phyloP scores from a whole-genome alignment of 2,329 filamentous ascomycete genomes.

The Sporothrix pseudoabietina region DNA sequence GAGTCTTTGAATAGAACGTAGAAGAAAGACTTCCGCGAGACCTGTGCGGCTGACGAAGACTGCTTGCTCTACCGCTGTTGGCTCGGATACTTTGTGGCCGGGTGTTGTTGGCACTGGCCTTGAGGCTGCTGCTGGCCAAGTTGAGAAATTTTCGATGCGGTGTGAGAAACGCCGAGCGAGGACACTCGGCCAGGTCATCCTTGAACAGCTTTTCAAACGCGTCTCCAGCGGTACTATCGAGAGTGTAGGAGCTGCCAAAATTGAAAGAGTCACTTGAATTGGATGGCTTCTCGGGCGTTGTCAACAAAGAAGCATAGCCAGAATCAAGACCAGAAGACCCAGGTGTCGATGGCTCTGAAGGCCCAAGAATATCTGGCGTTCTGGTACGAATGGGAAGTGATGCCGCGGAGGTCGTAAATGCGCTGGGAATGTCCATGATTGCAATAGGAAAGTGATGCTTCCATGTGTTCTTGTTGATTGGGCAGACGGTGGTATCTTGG shows the following conservation, averaged over 20 bases:
- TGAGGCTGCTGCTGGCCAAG: constrained; percentile 3
- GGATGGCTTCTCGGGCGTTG: constrained; percentile 25
- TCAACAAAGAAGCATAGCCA: constrained; percentile 33
- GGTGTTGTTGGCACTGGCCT: not conserved
- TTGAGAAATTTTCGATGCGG: not conserved
- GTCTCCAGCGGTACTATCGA: constrained; percentile 31
- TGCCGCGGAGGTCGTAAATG: not conserved
- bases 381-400: constrained; percentile 9
- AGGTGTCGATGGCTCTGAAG: not conserved
- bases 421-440: constrained; percentile 17
- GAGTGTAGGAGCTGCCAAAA: constrained; percentile 10
- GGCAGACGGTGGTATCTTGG: not conserved
- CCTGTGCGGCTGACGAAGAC: constrained; percentile 6
- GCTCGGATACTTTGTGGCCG: not conserved
- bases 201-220: not conserved
- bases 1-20: constrained; percentile 31
- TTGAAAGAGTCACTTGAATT: not conserved
- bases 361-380: not conserved
- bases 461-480: not conserved
- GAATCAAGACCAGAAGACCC: constrained; percentile 30
- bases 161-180: constrained; percentile 13
- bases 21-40: constrained; percentile 26
- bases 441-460: not conserved
- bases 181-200: not conserved
- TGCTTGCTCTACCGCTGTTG: constrained; percentile 14